Conservation (phyloP, 345 rosid species). For the Sonneratia caseolaris region DNA sequence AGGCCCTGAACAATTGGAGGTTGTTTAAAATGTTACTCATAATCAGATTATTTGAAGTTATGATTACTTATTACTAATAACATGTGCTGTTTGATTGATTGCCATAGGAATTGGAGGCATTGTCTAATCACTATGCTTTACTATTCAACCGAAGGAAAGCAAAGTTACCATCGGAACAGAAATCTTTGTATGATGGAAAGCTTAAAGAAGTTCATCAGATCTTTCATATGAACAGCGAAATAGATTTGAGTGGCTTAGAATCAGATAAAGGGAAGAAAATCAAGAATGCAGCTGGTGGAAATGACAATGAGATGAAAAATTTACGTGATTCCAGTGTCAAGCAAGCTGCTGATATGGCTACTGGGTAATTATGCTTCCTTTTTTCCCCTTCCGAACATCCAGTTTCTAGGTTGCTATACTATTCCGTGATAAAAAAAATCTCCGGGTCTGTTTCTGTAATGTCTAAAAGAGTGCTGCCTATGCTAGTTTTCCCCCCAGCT, state of each 20-base stretch:
- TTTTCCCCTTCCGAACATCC: neutral
- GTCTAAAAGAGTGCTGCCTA: neutral
- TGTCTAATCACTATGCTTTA: conserved; percentile 75
- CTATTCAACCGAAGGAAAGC: conserved; percentile 79
- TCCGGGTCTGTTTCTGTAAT: neutral
- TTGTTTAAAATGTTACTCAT: conserved; percentile 19
- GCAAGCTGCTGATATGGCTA: conserved; percentile 98
- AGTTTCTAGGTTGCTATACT: neutral
- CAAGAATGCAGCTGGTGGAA: conserved; percentile 51
- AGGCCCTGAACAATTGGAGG: conserved; percentile 99
- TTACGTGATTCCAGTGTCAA: conserved; percentile 69
- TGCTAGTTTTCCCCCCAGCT: neutral
- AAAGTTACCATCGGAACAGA: conserved; percentile 68
- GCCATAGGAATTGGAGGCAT: conserved; percentile 81
- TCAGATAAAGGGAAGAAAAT: conserved; percentile 79
- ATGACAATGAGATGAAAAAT: conserved; percentile 64
- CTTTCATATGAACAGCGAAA: conserved; percentile 49
- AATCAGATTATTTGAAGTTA: neutral
- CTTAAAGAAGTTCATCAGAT: conserved; percentile 80
- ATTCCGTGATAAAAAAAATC: neutral
- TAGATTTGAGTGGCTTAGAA: conserved; percentile 38
- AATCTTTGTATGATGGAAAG: conserved; percentile 57
- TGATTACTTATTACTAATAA: conserved; percentile 3
- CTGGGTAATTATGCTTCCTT: conserved; percentile 45
- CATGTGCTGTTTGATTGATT: conserved; percentile 12